These are phyloP conservation scores for Micromonas commoda DNA, from an alignment of 139 green algal species.

Conservation along the genomic window DNA sequence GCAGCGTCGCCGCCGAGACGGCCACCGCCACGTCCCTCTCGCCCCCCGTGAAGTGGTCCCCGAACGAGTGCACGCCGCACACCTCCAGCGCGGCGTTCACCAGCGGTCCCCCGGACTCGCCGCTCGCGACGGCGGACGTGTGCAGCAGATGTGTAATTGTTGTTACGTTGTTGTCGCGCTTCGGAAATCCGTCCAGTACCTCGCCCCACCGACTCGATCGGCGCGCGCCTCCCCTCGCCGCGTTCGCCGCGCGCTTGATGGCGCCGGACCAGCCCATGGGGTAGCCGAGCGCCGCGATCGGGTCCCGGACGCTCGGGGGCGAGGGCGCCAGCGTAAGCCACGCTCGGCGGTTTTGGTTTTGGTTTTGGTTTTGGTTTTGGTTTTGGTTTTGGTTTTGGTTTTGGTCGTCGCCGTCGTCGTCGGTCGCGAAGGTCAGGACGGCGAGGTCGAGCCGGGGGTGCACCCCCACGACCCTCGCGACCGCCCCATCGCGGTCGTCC, in stretches of 20 bases:
- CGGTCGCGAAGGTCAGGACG: background rate
- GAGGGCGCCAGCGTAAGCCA: background rate
- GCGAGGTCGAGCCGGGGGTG: background rate
- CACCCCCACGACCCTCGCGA: constrained; percentile 4
- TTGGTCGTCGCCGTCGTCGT: background rate
- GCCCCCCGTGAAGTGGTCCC: constrained; percentile 4
- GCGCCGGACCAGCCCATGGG: background rate
- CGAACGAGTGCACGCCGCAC: constrained; percentile 10
- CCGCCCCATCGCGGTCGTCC: background rate
- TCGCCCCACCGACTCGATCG: no score
- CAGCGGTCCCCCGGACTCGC: background rate
- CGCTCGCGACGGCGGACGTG: background rate
- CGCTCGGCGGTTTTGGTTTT: no score
- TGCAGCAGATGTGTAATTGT: background rate
- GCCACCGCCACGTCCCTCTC: background rate
- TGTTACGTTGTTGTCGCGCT: no score
- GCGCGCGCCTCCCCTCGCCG: background rate
- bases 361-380: no score
- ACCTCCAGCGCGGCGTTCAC: background rate
- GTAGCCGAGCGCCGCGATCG: background rate
- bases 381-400: no score
- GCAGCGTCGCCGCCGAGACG: no score
- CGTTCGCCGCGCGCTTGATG: background rate
- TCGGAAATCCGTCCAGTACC: no score
- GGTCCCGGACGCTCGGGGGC: no score